These are phyloP conservation scores for Suillus weaverae DNA, from an alignment of 768 basidiomycete genomes.

Conservation along the genomic window DNA sequence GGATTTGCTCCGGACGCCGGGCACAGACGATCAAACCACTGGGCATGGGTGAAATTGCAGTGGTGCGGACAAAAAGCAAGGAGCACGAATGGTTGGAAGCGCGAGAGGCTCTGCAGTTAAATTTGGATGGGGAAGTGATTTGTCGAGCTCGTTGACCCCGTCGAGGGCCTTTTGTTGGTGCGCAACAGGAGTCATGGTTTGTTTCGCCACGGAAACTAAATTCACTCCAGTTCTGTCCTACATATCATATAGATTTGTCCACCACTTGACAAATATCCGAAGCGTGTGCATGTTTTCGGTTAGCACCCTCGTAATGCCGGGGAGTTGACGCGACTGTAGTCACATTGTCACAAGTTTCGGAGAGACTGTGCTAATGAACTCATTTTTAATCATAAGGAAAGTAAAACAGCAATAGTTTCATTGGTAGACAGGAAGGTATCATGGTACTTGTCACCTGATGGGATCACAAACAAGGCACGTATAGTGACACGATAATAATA, in stretches of 20 bases:
- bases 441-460: not conserved
- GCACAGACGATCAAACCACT: slow-evolving; percentile 81
- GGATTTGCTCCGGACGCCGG: slow-evolving; percentile 79
- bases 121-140: slow-evolving; percentile 81
- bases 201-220: not conserved
- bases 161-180: not conserved
- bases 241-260: not conserved
- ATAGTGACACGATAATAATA: not conserved
- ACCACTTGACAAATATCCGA: not conserved
- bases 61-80: slow-evolving; percentile 70
- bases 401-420: not conserved
- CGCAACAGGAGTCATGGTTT: not conserved
- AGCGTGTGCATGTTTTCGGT: not conserved
- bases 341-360: not conserved
- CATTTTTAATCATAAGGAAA: not conserved
- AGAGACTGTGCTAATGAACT: not conserved
- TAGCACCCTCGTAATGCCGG: not conserved
- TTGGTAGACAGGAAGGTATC: not conserved
- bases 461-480: not conserved
- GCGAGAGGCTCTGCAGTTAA: slow-evolving; percentile 81
- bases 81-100: slow-evolving; percentile 90
- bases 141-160: slow-evolving; percentile 63
- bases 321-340: not conserved
- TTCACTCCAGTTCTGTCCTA: not conserved
- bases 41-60: slow-evolving; percentile 89